phyloP scores from a whole-genome alignment of 2,329 filamentous ascomycete genomes.

The Stemphylium beticola region DNA sequence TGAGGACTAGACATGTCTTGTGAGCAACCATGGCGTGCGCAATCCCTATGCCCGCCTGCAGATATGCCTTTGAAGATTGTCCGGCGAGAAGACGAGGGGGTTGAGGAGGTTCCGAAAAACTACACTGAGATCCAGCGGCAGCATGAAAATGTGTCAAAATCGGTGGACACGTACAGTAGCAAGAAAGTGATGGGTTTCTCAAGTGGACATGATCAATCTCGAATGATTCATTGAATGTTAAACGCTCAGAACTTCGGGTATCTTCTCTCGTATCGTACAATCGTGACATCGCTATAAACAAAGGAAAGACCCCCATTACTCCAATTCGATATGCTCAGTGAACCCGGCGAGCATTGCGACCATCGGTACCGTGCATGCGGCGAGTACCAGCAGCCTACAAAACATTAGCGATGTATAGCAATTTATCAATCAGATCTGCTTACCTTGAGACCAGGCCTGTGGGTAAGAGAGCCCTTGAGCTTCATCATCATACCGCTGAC shows the following conservation, averaged over 20 bases:
- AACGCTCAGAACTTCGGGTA: slow-evolving; percentile 24
- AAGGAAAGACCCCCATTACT: background rate
- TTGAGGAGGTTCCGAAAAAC: background rate
- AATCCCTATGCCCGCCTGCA: too few species aligned
- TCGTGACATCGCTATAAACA: slow-evolving; percentile 3
- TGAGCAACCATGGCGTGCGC: too few species aligned
- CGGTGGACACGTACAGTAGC: background rate
- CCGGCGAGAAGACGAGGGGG: background rate
- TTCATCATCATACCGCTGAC: slow-evolving; percentile 77
- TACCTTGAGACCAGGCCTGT: slow-evolving; percentile 74
- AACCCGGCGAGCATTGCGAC: slow-evolving; percentile 57
- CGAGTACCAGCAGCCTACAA: slow-evolving; percentile 72
- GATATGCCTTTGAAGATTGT: background rate
- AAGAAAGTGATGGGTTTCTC: too few species aligned
- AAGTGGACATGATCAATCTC: background rate
- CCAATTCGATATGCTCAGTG: slow-evolving; percentile 23
- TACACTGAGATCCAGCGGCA: background rate
- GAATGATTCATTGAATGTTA: slow-evolving; percentile 7
- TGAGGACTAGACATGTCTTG: too few species aligned
- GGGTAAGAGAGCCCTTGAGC: slow-evolving; percentile 72
- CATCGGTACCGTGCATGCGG: slow-evolving; percentile 77
- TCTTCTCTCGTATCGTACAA: slow-evolving; percentile 23
- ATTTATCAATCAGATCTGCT: slow-evolving; percentile 7
- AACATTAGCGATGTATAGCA: background rate
- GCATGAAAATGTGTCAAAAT: background rate